Percentiles rank a stretch among this genome's conserved stretches.
Evolutionary conservation across 257 asterid species (phyloP).

Genomic region (Penstemon eatonii): DNA sequence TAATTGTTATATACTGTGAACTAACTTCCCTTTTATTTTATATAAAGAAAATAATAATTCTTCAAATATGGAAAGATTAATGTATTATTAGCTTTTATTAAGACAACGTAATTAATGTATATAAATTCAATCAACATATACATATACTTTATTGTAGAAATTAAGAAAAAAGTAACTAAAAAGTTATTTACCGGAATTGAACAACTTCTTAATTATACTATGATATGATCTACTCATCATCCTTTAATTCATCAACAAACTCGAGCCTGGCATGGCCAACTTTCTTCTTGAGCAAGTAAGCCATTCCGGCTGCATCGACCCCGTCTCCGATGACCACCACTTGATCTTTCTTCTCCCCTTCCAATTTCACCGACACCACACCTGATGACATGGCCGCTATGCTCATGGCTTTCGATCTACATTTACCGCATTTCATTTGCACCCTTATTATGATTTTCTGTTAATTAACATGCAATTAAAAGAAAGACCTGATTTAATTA

Average conservation of each 20-base stretch:
- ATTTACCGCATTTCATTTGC: conserved; percentile 39
- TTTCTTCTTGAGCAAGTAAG: conserved; percentile 46
- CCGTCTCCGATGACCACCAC: conserved; percentile 49
- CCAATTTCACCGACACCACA: conserved; percentile 42
- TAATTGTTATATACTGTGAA: no score
- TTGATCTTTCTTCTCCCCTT: conserved; percentile 38
- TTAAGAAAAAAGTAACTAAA: no score
- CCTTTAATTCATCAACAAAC: conserved; percentile 31
- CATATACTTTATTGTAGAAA: no score
- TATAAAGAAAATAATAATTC: no score
- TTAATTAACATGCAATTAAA: background rate
- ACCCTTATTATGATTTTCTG: conserved; percentile 40
- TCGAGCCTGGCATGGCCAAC: conserved; percentile 50
- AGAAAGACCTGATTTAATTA: no score
- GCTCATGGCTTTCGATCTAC: conserved; percentile 49
- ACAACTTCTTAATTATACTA: no score
- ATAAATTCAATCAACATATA: no score
- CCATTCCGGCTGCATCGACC: conserved; percentile 45
- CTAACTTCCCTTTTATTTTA: no score
- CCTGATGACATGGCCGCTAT: conserved; percentile 53
- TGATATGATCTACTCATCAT: background rate
- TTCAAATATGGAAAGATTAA: no score
- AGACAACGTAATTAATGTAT: no score
- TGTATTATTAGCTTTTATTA: no score
- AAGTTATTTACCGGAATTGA: no score